Conservation (phyloP, 2,329 filamentous ascomycete species). For the Clarireedia hainanense region DNA sequence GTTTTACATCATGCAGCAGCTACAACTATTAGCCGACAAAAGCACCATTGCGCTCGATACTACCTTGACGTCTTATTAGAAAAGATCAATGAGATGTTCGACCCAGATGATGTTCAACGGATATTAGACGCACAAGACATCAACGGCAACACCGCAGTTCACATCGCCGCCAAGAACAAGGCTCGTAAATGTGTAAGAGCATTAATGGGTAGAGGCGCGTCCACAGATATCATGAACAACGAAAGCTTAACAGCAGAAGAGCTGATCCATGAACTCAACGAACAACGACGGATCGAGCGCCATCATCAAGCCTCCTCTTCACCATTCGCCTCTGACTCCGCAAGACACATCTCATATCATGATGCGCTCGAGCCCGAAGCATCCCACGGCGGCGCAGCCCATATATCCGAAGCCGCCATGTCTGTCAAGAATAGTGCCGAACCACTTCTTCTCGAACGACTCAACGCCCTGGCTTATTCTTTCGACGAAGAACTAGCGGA, state of each 20-base stretch:
- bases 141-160: conserved; percentile 80
- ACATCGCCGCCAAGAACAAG: conserved; percentile 69
- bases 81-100: conserved; percentile 70
- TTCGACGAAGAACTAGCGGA: conserved; percentile 72
- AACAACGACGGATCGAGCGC: conserved; percentile 40
- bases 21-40: conserved; percentile 74
- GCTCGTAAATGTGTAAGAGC: conserved; percentile 84
- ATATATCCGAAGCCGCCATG: conserved; percentile 58
- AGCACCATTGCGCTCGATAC: conserved; percentile 83
- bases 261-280: conserved; percentile 69
- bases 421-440: conserved; percentile 63
- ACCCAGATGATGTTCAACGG: conserved; percentile 67
- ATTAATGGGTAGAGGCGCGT: conserved; percentile 70
- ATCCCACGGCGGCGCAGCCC: conserved; percentile 15
- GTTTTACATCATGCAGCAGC: conserved; percentile 92
- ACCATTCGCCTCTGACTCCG: conserved; percentile 54
- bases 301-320: conserved; percentile 66
- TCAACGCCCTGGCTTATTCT: conserved; percentile 59
- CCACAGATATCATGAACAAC: conserved; percentile 73
- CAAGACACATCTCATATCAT: conserved; percentile 45
- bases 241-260: conserved; percentile 79
- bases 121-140: conserved; percentile 77
- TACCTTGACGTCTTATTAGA: conserved; percentile 90
- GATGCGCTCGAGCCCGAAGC: conserved; percentile 28
- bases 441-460: conserved; percentile 62